Percentiles rank a stretch among this genome's conserved stretches.
These are phyloP conservation scores for Mortierella sp. DNA, from an alignment of 371 early-diverging fungal genomes.

Conservation along the genomic window DNA sequence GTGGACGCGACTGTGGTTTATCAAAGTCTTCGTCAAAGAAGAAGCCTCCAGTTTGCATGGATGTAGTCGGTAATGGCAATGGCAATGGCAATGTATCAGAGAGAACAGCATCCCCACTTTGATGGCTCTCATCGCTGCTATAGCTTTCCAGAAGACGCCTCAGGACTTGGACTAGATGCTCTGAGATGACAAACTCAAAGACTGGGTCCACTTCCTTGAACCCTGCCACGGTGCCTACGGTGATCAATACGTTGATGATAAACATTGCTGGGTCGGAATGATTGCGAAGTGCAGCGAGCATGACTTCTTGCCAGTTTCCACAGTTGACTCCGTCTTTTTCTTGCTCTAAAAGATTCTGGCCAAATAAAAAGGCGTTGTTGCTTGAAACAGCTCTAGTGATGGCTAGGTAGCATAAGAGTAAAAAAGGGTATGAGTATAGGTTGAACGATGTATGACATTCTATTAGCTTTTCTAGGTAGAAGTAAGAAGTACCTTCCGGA, in stretches of 20 bases:
- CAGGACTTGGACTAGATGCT: slow-evolving; percentile 12
- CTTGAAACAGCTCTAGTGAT: slow-evolving; percentile 14
- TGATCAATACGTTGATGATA: slow-evolving; percentile 27
- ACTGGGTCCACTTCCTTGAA: slow-evolving; percentile 20
- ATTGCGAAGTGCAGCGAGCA: slow-evolving; percentile 9
- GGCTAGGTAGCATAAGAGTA: background rate
- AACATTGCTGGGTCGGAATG: slow-evolving; percentile 37
- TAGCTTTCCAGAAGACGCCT: background rate
- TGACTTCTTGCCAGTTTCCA: background rate
- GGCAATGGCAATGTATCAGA: too few species aligned
- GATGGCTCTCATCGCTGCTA: background rate
- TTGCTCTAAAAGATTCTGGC: slow-evolving; percentile 17
- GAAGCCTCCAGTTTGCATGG: background rate
- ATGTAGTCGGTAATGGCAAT: background rate
- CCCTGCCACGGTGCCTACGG: slow-evolving; percentile 29
- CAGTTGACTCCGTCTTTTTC: slow-evolving; percentile 5
- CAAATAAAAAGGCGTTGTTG: slow-evolving; percentile 40
- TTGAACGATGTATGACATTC: background rate
- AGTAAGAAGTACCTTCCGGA: background rate
- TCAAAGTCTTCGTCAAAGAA: slow-evolving; percentile 1
- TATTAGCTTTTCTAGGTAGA: background rate
- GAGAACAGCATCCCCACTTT: too few species aligned
- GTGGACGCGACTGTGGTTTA: background rate
- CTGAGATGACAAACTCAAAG: slow-evolving; percentile 35
- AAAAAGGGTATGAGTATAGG: background rate